phyloP scores from a whole-genome alignment of 2,329 filamentous ascomycete genomes.

The Colletotrichum lini region DNA sequence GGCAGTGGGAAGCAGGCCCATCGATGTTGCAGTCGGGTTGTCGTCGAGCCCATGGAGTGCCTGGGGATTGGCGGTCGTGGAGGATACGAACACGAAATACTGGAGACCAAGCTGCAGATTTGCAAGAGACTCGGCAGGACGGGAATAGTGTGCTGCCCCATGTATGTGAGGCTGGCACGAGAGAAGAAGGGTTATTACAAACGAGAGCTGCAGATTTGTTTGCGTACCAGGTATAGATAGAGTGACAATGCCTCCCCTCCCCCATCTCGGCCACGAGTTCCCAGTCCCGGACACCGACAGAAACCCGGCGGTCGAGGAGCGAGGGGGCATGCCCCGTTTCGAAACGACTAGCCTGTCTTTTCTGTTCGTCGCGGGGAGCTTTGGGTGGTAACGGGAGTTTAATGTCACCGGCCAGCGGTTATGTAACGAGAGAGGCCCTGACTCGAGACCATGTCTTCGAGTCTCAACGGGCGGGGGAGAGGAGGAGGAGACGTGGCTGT shows the following conservation, averaged over 20 bases:
- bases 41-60: constrained; percentile 6
- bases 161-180: neutral
- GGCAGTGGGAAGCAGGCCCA: neutral
- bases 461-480: constrained; percentile 30
- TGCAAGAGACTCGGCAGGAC: neutral
- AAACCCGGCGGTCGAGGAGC: constrained; percentile 13
- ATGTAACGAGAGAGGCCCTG: constrained; percentile 10
- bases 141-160: neutral
- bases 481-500: constrained; percentile 23
- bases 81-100: constrained; percentile 40
- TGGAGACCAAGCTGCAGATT: neutral
- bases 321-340: constrained; percentile 12
- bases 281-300: constrained; percentile 30
- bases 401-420: neutral
- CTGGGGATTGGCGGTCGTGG: constrained; percentile 19
- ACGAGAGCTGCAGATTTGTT: neutral
- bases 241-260: neutral
- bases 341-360: constrained; percentile 29
- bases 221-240: neutral
- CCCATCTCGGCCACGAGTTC: neutral
- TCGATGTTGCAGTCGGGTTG: constrained; percentile 29
- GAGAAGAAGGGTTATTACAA: neutral
- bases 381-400: constrained; percentile 17
- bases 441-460: constrained; percentile 23
- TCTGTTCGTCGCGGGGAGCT: constrained; percentile 1